Evolutionary conservation across 2,329 filamentous ascomycete genomes (phyloP).

Genomic region (Diaporthe sp.): DNA sequence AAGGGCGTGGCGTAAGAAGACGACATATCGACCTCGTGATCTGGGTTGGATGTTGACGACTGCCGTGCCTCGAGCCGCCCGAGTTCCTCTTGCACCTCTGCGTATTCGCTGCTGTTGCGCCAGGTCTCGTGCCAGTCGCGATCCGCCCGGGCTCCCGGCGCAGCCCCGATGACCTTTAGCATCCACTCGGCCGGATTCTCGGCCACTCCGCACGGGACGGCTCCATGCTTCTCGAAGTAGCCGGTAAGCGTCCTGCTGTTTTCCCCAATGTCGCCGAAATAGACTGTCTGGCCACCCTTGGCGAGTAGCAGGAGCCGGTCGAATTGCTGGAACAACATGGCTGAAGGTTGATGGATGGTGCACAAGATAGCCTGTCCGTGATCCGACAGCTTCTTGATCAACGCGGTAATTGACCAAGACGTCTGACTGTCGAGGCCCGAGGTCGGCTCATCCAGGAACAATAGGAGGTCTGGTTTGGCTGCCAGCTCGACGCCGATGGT

Average conservation of each 20-base stretch:
- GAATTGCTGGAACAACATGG: slow-evolving; percentile 91
- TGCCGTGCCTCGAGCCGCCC: slow-evolving; percentile 61
- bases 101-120: slow-evolving; percentile 70
- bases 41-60: slow-evolving; percentile 37
- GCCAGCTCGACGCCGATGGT: slow-evolving; percentile 91
- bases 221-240: slow-evolving; percentile 84
- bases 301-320: slow-evolving; percentile 82
- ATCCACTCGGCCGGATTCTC: slow-evolving; percentile 90
- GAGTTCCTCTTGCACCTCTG: slow-evolving; percentile 68
- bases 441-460: slow-evolving; percentile 95
- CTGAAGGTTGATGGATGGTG: slow-evolving; percentile 93
- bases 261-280: slow-evolving; percentile 82
- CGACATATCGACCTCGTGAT: slow-evolving; percentile 55
- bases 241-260: slow-evolving; percentile 75
- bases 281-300: slow-evolving; percentile 79
- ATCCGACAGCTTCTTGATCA: slow-evolving; percentile 88
- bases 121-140: slow-evolving; percentile 75
- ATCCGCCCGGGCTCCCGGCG: slow-evolving; percentile 72
- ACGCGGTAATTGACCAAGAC: slow-evolving; percentile 87
- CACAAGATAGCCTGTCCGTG: slow-evolving; percentile 90
- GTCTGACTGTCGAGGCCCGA: slow-evolving; percentile 92
- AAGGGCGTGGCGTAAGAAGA: slow-evolving; percentile 81
- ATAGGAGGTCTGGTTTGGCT: slow-evolving; percentile 86
- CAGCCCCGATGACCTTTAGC: slow-evolving; percentile 72
- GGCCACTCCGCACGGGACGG: slow-evolving; percentile 71